Evolutionary conservation across 805 yeast species (phyloP).

Genomic region (Myxozyma vanderwaltii): DNA sequence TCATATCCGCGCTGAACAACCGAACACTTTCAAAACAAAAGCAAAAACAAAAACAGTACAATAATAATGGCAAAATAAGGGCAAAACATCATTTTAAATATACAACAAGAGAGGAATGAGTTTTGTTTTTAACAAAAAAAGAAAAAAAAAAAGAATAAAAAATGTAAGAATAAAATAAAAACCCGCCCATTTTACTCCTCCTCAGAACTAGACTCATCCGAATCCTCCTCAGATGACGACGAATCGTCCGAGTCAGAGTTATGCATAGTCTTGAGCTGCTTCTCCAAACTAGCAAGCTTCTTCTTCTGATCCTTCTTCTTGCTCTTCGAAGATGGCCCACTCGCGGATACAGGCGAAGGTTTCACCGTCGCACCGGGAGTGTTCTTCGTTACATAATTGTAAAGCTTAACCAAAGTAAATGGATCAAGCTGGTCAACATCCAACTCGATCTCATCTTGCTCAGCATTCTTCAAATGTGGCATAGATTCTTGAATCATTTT

Average conservation of each 20-base stretch:
- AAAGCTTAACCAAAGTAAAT: conserved; percentile 75
- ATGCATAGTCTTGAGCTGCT: conserved; percentile 67
- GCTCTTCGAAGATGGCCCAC: conserved; percentile 37
- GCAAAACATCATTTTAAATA: not conserved
- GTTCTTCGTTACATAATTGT: conserved; percentile 72
- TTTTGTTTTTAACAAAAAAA: too few species aligned
- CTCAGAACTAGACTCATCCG: conserved; percentile 34
- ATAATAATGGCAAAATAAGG: too few species aligned
- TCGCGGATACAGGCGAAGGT: conserved; percentile 24
- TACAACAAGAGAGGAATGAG: conserved; percentile 5
- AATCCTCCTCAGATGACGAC: conserved; percentile 30
- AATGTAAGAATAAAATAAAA: not conserved
- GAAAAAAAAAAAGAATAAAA: not conserved
- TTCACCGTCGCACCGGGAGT: conserved; percentile 25
- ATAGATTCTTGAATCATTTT: conserved; percentile 79
- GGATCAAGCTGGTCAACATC: conserved; percentile 94
- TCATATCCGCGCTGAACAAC: not conserved
- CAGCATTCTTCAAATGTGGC: conserved; percentile 55
- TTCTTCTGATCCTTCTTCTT: conserved; percentile 62
- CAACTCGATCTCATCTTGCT: conserved; percentile 83
- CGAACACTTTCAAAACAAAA: not conserved
- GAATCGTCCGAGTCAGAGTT: conserved; percentile 25
- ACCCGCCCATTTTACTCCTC: conserved; percentile 19
- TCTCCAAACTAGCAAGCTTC: conserved; percentile 70
- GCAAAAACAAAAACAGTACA: not conserved